Conservation (phyloP, 352 stramenopile species). For the Phytophthora podocarpi region DNA sequence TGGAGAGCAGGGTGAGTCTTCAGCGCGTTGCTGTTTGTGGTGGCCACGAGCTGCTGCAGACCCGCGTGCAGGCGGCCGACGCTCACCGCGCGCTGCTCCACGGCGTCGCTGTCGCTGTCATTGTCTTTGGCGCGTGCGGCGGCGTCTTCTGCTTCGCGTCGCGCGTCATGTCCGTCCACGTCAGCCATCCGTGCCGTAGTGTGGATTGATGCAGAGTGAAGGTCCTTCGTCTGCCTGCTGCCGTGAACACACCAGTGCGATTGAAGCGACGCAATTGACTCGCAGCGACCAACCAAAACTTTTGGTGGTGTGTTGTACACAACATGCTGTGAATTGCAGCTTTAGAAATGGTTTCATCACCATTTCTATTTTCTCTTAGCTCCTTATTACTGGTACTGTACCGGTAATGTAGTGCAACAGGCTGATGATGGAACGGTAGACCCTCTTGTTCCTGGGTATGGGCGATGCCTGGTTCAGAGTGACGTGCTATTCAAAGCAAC, state of each 20-base stretch:
- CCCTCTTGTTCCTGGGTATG: too few relatives aligned
- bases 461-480: too few relatives aligned
- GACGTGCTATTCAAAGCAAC: too few relatives aligned
- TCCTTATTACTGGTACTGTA: too few relatives aligned
- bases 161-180: slow-evolving; percentile 19
- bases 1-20: slow-evolving; percentile 47
- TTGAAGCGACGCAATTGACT: slow-evolving; percentile 22
- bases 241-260: slow-evolving; percentile 14
- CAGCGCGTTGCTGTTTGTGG: neutral
- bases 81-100: slow-evolving; percentile 37
- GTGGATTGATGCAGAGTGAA: slow-evolving; percentile 3
- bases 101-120: slow-evolving; percentile 8
- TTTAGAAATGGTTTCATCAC: too few relatives aligned
- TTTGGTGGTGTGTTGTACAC: neutral
- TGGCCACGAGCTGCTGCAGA: slow-evolving; percentile 23
- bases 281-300: slow-evolving; percentile 23
- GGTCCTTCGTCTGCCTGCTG: slow-evolving; percentile 12
- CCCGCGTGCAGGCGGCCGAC: slow-evolving; percentile 19
- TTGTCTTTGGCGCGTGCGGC: neutral
- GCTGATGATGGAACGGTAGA: too few relatives aligned
- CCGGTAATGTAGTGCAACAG: too few relatives aligned
- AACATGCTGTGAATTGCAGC: too few relatives aligned
- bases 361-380: too few relatives aligned
- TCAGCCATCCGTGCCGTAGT: slow-evolving; percentile 14
- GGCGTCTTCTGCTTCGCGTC: neutral